Evolutionary conservation across 2,329 filamentous ascomycete species (phyloP), one percentile per base, ranked within the genome.

Genomic region (Monilinia polystroma): DNA sequence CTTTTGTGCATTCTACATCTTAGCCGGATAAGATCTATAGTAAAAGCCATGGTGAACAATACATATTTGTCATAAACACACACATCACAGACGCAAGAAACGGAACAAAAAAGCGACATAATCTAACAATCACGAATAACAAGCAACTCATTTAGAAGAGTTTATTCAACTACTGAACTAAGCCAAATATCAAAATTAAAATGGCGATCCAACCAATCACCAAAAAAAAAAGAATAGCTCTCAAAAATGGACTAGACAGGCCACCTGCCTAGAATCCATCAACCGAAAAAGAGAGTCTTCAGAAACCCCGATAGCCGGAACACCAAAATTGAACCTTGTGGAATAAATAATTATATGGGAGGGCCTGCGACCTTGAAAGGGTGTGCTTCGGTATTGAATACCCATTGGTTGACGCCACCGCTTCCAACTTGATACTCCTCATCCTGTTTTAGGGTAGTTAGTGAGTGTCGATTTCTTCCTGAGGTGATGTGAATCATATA

Each of bases 311-410:
- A 41, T 3, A 38, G 2, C 20, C 32, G 18, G 2, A 26, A 5
- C 29, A n/a, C 20, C 12, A 32, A 60, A 32, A 51, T 32, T 29
- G n/a, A 38, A n/a, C 20, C 2, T 47, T 51, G n/a, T 2, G 16
- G 23, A 8, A 52, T 16, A 18, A n/a, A 18, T 14, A 12, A 26
- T 62, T 54, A 76, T 43, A 76, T 70, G 12, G 72, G 70, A 32
- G 71, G 59, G 18, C 75, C 75, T 23, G 71, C 71, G 47, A 84
- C 80, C 74, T 77, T 82, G 26, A 87, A 77, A 4, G 87, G 87
- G 79, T 89, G 87, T 38, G 85, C 87, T 76, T 89, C 87, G 0
- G 86, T 89, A 73, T 88, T 89, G 72, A 83, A 88, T 12, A 89
- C 86, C 74, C 81, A 89, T 41, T 78, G 73, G 70, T 89, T 86